These are phyloP conservation scores for Aspergillus costaricaensis DNA, from an alignment of 2,329 filamentous ascomycete species.

Conservation along the genomic window DNA sequence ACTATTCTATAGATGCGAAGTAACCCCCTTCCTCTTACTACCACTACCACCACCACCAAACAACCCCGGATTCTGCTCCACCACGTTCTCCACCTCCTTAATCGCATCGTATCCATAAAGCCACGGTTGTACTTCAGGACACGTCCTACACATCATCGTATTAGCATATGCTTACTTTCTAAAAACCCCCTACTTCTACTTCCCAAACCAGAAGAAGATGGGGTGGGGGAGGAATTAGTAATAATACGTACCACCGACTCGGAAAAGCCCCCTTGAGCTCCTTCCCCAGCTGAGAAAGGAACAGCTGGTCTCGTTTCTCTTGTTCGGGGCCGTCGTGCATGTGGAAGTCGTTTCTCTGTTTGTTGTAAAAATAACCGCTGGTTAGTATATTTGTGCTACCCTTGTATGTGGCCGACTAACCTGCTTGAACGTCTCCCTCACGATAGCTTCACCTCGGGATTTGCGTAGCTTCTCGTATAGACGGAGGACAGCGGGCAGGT, in stretches of 20 bases:
- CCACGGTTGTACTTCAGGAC: constrained; percentile 64
- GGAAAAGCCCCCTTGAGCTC: constrained; percentile 60
- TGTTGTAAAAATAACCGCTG: too few relatives aligned
- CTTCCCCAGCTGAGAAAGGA: constrained; percentile 58
- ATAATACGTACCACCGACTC: constrained; percentile 53
- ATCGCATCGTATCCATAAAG: constrained; percentile 66
- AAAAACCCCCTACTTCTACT: not conserved
- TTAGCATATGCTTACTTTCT: not conserved
- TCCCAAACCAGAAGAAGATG: not conserved
- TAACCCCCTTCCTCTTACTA: not conserved
- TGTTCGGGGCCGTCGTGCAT: constrained; percentile 60
- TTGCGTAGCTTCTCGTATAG: constrained; percentile 52
- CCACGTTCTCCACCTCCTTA: constrained; percentile 53
- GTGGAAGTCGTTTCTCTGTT: constrained; percentile 55
- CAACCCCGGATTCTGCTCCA: constrained; percentile 25
- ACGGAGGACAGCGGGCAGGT: constrained; percentile 47
- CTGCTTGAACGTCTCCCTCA: constrained; percentile 62
- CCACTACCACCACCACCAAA: constrained; percentile 11
- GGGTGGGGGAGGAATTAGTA: not conserved
- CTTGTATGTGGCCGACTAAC: constrained; percentile 12
- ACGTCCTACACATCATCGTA: constrained; percentile 47
- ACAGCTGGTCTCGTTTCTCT: constrained; percentile 58
- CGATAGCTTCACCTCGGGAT: constrained; percentile 56
- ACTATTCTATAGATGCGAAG: constrained; percentile 9
- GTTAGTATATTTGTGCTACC: too few relatives aligned